These are phyloP conservation scores for Rhizopus microsporus DNA, from an alignment of 371 early-diverging fungal genomes.

Conservation along the genomic window DNA sequence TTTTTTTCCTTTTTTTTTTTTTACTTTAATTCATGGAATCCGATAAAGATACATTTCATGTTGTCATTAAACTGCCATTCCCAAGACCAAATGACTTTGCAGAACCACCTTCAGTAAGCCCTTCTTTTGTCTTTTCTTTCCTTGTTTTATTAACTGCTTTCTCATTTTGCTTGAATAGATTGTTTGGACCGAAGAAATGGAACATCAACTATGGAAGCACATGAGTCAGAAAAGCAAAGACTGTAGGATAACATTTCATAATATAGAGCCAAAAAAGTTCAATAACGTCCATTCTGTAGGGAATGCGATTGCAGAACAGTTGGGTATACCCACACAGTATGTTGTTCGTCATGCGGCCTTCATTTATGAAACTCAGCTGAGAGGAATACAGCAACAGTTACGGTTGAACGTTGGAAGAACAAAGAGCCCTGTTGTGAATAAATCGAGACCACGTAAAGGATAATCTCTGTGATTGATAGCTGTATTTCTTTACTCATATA, in stretches of 20 bases:
- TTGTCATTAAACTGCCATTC: conserved; percentile 60
- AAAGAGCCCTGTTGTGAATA: conserved; percentile 15
- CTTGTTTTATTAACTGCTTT: background rate
- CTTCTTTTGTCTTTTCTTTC: background rate
- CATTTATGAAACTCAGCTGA: conserved; percentile 64
- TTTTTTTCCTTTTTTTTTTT: background rate
- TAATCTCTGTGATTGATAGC: background rate
- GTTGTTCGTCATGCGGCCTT: conserved; percentile 63
- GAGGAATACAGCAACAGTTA: conserved; percentile 59
- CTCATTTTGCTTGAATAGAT: conserved; percentile 36
- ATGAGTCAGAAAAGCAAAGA: conserved; percentile 63
- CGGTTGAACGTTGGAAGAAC: conserved; percentile 28
- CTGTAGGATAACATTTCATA: conserved; percentile 36
- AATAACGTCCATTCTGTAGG: conserved; percentile 31
- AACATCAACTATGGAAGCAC: conserved; percentile 60
- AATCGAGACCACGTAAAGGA: conserved; percentile 18
- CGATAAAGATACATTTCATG: conserved; percentile 47
- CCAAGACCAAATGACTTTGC: conserved; percentile 56
- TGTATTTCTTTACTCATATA: background rate
- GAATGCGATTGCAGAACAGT: conserved; percentile 57
- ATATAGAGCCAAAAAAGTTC: background rate
- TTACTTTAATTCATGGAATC: conserved; percentile 7
- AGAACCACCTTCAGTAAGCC: conserved; percentile 57
- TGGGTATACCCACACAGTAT: conserved; percentile 58
- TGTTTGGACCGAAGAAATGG: conserved; percentile 69